Percentiles rank a stretch among this genome's conserved stretches.
phyloP scores from a whole-genome alignment of 78 protist species.

The Monosiga brevicollis region DNA sequence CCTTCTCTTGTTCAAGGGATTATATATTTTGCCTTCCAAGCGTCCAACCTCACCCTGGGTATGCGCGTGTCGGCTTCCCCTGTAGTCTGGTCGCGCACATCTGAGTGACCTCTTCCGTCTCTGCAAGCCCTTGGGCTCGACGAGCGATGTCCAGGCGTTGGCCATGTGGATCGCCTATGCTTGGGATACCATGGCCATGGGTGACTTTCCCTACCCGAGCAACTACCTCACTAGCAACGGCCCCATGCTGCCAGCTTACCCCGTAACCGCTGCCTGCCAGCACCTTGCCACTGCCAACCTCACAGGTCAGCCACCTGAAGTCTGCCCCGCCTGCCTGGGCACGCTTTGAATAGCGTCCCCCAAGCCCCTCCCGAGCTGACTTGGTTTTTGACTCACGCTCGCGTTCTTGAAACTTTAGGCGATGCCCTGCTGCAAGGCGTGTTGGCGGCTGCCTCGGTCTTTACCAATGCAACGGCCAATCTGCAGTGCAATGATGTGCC shows the following conservation, averaged over 20 bases:
- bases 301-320: background rate
- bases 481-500: background rate
- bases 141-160: background rate
- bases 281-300: background rate
- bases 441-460: background rate
- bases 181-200: background rate
- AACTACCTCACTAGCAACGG: background rate
- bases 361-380: background rate
- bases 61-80: no score
- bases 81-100: background rate
- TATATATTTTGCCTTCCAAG: no score
- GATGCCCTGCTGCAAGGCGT: background rate
- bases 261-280: background rate
- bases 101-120: background rate
- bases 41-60: no score
- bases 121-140: background rate
- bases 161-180: background rate
- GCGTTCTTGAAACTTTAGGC: background rate
- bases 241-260: background rate
- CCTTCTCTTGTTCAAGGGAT: no score
- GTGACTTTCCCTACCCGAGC: background rate
- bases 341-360: background rate
- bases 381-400: background rate
- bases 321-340: background rate
- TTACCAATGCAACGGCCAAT: background rate